Evolutionary conservation across 139 green algal genomes (phyloP).

Genomic region (Zygnema cylindricum): DNA sequence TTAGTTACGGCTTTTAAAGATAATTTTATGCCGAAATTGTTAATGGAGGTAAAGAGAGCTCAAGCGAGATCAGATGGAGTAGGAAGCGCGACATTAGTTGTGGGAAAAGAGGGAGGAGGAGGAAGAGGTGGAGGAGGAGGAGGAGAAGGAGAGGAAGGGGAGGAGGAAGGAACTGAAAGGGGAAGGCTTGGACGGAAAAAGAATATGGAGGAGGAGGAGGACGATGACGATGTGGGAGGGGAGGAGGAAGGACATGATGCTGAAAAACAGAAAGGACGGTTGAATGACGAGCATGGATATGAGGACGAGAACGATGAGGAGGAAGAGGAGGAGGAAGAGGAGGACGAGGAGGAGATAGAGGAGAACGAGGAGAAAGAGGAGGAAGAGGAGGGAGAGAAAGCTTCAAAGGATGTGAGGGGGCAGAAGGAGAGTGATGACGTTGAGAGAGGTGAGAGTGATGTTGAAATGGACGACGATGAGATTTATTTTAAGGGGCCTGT

Average conservation of each 20-base stretch:
- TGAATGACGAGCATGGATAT: slow-evolving; percentile 18
- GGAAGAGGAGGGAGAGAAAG: background rate
- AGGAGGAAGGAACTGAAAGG: slow-evolving; percentile 16
- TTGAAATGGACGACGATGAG: slow-evolving; percentile 25
- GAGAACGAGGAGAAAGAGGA: background rate
- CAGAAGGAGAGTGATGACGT: slow-evolving; percentile 19
- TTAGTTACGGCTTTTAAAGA: slow-evolving; percentile 69
- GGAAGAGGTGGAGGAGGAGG: slow-evolving; percentile 57
- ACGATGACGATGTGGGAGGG: slow-evolving; percentile 52
- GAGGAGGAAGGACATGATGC: slow-evolving; percentile 57
- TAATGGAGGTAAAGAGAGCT: slow-evolving; percentile 63
- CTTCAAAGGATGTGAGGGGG: background rate
- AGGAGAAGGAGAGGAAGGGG: background rate
- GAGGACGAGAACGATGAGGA: slow-evolving; percentile 42
- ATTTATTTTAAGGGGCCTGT: too few species aligned
- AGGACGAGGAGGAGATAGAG: slow-evolving; percentile 49
- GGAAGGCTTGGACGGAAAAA: background rate
- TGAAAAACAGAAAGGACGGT: background rate
- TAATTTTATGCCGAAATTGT: slow-evolving; percentile 75
- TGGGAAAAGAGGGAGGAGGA: slow-evolving; percentile 43
- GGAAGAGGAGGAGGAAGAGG: slow-evolving; percentile 31
- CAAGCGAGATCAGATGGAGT: slow-evolving; percentile 55
- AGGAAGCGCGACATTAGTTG: background rate
- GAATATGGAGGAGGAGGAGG: slow-evolving; percentile 53
- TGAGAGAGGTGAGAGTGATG: background rate